Conservation (phyloP, 1,284 basidiomycete genomes). For the Ceratobasidium sp. region DNA sequence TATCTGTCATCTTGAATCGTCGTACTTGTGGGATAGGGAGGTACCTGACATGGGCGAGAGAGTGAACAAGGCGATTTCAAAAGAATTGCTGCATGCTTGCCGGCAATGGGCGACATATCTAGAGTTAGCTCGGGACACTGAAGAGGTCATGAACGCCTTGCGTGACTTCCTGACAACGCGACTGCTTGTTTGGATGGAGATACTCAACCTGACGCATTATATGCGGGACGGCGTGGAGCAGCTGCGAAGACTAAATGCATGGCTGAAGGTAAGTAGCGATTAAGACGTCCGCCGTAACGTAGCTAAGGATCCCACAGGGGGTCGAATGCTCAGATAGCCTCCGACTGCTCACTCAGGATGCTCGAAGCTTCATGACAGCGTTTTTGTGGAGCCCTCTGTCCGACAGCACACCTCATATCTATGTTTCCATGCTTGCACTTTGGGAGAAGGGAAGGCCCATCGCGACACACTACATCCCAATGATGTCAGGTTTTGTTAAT, state of each 20-base stretch:
- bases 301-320: too few species aligned
- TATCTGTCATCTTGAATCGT: slow-evolving; percentile 8
- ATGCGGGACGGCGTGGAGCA: too few species aligned
- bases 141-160: background rate
- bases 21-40: background rate
- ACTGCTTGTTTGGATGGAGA: slow-evolving; percentile 21
- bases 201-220: background rate
- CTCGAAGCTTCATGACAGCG: background rate
- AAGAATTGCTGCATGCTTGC: slow-evolving; percentile 1
- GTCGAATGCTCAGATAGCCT: too few species aligned
- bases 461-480: background rate
- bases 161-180: background rate
- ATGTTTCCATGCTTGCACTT: background rate
- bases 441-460: background rate
- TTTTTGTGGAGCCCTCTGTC: background rate
- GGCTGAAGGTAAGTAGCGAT: too few species aligned
- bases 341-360: too few species aligned
- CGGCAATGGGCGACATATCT: background rate
- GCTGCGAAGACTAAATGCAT: too few species aligned
- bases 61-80: background rate
- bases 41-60: background rate
- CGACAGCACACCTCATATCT: background rate
- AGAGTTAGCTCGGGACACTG: background rate
- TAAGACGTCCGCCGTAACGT: background rate
- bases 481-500: background rate